phyloP scores from a whole-genome alignment of 2,329 filamentous ascomycete species.

The Fusarium cicatricum region DNA sequence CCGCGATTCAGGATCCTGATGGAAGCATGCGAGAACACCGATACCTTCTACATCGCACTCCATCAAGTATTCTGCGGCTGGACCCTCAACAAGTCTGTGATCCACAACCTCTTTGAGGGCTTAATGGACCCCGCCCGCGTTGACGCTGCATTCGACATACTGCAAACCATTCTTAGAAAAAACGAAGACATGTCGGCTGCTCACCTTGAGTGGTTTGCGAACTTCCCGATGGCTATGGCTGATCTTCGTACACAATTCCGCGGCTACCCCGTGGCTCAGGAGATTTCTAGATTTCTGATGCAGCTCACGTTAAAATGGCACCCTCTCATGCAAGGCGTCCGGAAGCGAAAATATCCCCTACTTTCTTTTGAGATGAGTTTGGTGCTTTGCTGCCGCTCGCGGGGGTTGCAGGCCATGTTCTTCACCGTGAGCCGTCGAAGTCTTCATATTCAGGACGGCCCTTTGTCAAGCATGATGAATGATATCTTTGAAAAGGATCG shows the following conservation, averaged over 20 bases:
- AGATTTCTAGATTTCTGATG: slow-evolving; percentile 38
- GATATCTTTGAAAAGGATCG: slow-evolving; percentile 39
- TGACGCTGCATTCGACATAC: slow-evolving; percentile 34
- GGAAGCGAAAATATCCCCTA: slow-evolving; percentile 40
- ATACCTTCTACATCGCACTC: slow-evolving; percentile 70
- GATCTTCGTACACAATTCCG: slow-evolving; percentile 19
- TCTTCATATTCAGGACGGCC: slow-evolving; percentile 37
- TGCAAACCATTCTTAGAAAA: slow-evolving; percentile 34
- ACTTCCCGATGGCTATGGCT: slow-evolving; percentile 35
- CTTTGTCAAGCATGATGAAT: slow-evolving; percentile 25
- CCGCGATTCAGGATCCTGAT: slow-evolving; percentile 63
- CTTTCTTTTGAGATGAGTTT: slow-evolving; percentile 39
- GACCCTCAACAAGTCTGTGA: slow-evolving; percentile 51
- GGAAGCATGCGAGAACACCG: slow-evolving; percentile 63
- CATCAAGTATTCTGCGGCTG: slow-evolving; percentile 72
- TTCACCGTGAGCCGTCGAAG: slow-evolving; percentile 44
- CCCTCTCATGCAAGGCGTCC: slow-evolving; percentile 11
- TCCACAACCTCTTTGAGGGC: slow-evolving; percentile 38
- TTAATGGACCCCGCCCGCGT: slow-evolving; percentile 11
- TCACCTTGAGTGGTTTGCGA: slow-evolving; percentile 44
- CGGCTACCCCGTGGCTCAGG: slow-evolving; percentile 1
- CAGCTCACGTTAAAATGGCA: slow-evolving; percentile 37
- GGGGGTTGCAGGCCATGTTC: slow-evolving; percentile 36
- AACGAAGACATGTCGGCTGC: slow-evolving; percentile 32
- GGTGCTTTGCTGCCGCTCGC: slow-evolving; percentile 40